Conservation (phyloP, 2,329 filamentous ascomycete species). For the Aspergillus sojae region DNA sequence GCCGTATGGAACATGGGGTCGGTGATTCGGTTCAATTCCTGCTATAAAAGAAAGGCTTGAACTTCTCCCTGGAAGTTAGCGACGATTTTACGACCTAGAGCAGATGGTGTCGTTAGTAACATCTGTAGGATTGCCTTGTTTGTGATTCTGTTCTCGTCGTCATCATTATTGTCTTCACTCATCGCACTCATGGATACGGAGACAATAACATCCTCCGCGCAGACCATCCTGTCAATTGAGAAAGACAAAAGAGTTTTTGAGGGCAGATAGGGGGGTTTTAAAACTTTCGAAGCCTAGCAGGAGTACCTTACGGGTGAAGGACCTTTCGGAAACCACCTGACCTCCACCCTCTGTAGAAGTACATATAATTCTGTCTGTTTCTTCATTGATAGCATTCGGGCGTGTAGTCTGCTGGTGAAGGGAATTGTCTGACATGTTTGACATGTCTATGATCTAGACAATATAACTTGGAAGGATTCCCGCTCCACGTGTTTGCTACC, state of each 20-base stretch:
- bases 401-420: background rate
- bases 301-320: conserved; percentile 5
- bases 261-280: background rate
- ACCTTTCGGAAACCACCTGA: conserved; percentile 13
- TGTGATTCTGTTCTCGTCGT: background rate
- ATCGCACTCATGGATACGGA: background rate
- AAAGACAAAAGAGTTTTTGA: background rate
- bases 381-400: background rate
- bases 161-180: background rate
- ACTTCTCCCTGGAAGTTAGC: background rate
- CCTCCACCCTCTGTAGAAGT: background rate
- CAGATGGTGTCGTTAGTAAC: background rate
- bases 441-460: background rate
- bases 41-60: background rate
- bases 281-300: background rate
- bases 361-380: background rate
- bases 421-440: background rate
- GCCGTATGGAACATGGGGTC: background rate
- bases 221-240: background rate
- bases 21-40: background rate
- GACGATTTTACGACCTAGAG: background rate
- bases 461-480: background rate
- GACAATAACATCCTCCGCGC: background rate
- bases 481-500: too few species aligned
- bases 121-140: background rate